Conservation (phyloP, 2,329 filamentous ascomycete genomes). For the Penicillium sp. region DNA sequence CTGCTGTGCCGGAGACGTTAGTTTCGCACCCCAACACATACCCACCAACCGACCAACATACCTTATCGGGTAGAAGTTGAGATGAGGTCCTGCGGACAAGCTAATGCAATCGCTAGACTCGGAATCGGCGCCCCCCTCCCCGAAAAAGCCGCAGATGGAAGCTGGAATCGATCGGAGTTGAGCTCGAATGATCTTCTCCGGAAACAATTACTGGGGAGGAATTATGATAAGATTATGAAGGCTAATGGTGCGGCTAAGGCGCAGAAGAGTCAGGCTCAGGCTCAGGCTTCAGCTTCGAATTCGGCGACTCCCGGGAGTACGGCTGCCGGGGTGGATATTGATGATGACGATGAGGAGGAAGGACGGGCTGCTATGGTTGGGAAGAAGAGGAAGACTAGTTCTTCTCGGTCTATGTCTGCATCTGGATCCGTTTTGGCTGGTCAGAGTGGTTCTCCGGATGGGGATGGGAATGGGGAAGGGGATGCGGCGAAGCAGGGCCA, state of each 20-base stretch:
- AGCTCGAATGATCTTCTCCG: constrained; percentile 51
- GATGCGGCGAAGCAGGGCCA: too few relatives aligned
- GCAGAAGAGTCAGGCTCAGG: background rate
- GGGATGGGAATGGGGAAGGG: background rate
- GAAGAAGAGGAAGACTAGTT: constrained; percentile 28
- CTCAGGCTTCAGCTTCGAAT: constrained; percentile 20
- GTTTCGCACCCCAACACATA: too few relatives aligned
- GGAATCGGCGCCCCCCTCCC: constrained; percentile 55
- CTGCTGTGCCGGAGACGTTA: constrained; percentile 59
- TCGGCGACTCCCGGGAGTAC: constrained; percentile 32
- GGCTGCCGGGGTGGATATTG: constrained; percentile 20
- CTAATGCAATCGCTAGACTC: constrained; percentile 38
- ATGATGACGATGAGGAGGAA: constrained; percentile 46
- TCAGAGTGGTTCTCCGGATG: background rate
- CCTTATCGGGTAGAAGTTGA: too few relatives aligned
- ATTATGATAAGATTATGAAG: constrained; percentile 45
- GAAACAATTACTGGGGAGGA: constrained; percentile 50
- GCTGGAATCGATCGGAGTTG: constrained; percentile 45
- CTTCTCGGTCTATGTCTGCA: background rate
- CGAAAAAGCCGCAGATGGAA: constrained; percentile 43
- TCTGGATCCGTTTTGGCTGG: background rate
- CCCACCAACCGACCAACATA: too few relatives aligned
- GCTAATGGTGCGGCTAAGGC: constrained; percentile 31
- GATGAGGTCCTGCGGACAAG: too few relatives aligned
- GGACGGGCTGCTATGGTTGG: constrained; percentile 47